Percentiles rank a stretch among this genome's conserved stretches.
Evolutionary conservation across 441 rosid species (phyloP).

Genomic region (Theobroma grandiflorum): DNA sequence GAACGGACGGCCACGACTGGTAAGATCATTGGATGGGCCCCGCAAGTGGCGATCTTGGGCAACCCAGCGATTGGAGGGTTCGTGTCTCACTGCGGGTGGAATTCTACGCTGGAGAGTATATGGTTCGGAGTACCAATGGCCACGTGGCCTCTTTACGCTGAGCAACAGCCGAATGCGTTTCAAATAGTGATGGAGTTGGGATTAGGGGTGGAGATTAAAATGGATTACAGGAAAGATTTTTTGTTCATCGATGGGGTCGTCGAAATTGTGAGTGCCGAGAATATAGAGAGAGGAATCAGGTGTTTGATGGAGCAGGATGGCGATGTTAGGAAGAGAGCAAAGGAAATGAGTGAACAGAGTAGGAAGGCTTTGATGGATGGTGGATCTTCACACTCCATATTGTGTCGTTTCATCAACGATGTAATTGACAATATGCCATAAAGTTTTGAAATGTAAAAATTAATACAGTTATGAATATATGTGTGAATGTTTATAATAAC

Average conservation of each 20-base stretch:
- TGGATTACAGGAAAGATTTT: too few species aligned
- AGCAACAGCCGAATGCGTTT: slow-evolving; percentile 67
- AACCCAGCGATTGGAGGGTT: slow-evolving; percentile 56
- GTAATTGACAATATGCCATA: slow-evolving; percentile 20
- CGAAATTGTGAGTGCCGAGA: slow-evolving; percentile 29
- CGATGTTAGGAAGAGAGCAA: slow-evolving; percentile 32
- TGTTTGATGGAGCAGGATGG: slow-evolving; percentile 40
- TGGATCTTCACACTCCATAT: slow-evolving; percentile 37
- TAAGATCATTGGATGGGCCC: slow-evolving; percentile 63
- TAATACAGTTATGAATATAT: too few species aligned
- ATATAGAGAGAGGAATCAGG: slow-evolving; percentile 46
- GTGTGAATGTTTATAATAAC: too few species aligned
- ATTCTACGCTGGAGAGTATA: slow-evolving; percentile 59
- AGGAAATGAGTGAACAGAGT: slow-evolving; percentile 38
- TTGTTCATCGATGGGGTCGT: too few species aligned
- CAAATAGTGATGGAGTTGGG: slow-evolving; percentile 45
- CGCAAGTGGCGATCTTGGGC: slow-evolving; percentile 46
- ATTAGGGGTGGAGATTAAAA: slow-evolving; percentile 51
- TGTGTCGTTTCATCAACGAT: slow-evolving; percentile 37
- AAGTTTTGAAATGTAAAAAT: neutral
- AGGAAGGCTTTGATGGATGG: slow-evolving; percentile 32
- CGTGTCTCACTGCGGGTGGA: slow-evolving; percentile 73
- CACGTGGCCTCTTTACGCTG: slow-evolving; percentile 62
- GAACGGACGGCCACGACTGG: slow-evolving; percentile 45
- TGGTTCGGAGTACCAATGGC: slow-evolving; percentile 62